These are phyloP conservation scores for Naganishia sp. DNA, from an alignment of 1,284 basidiomycete genomes.

Conservation along the genomic window DNA sequence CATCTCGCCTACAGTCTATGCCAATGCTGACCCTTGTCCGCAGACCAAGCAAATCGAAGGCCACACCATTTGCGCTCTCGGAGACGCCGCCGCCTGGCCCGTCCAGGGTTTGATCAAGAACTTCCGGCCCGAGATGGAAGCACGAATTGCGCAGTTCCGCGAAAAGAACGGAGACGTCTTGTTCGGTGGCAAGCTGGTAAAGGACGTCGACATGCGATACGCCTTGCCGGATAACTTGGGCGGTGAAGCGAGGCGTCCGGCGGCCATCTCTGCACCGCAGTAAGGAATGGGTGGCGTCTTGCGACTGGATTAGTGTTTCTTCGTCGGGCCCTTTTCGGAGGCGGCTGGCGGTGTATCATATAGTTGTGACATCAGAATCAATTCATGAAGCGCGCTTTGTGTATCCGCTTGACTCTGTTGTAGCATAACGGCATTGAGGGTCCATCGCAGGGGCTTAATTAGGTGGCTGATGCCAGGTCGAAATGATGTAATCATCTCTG, in stretches of 20 bases:
- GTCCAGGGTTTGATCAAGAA: slow-evolving; percentile 91
- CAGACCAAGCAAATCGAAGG: slow-evolving; percentile 86
- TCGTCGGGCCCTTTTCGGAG: background rate
- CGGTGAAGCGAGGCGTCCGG: slow-evolving; percentile 20
- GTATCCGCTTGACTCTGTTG: too few relatives aligned
- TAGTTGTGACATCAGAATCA: slow-evolving; percentile 26
- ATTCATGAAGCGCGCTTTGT: background rate
- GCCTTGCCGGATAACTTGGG: slow-evolving; percentile 77
- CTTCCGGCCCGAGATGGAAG: slow-evolving; percentile 90
- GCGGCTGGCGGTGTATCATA: slow-evolving; percentile 14
- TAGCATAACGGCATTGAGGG: too few relatives aligned
- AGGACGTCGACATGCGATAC: slow-evolving; percentile 68
- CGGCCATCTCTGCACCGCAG: slow-evolving; percentile 5
- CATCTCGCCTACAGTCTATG: too few relatives aligned
- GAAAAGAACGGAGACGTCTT: slow-evolving; percentile 77
- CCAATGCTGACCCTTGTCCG: background rate
- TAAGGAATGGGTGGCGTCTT: background rate
- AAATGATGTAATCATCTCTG: background rate
- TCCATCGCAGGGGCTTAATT: too few relatives aligned
- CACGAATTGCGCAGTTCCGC: slow-evolving; percentile 77
- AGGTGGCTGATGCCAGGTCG: too few relatives aligned
- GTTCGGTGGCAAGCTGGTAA: slow-evolving; percentile 80
- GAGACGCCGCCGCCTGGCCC: slow-evolving; percentile 98
- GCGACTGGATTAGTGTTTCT: background rate
- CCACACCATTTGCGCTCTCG: slow-evolving; percentile 91